Base-by-base conservation (phyloP, 1,284 basidiomycete species). In the Papiliotrema nemorosa region DNA sequence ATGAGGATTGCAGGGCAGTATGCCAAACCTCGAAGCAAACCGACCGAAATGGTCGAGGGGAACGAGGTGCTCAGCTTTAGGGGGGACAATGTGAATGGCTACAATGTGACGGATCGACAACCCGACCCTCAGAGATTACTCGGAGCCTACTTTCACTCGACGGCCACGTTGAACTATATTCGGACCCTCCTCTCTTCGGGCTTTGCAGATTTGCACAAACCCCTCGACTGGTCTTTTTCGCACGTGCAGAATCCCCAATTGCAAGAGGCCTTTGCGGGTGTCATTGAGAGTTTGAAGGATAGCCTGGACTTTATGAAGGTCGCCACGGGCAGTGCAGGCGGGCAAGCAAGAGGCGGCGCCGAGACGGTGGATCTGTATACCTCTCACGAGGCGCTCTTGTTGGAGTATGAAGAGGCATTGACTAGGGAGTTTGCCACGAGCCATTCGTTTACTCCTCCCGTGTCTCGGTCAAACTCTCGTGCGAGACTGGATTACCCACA, bases 61-160 rank as follows among this genome's bases (percentile, higher is more conserved):
- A 62, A 58, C 53, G 72, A 75, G 49, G 70, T 75, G 5, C 44
- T 74, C 39, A 62, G 56, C 41, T 64, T 61, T 62, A 90, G 92
- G 64, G 94, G 96, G 2, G 93, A 98, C 76, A 97, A 96, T 67
- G 87, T 98, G 40, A 97, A 98, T 60, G 90, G 92, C 78, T 86
- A 77, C 68, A 64, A 69, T 21, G 54, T 71, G 31, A 78, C 84
- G 44, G 88, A 94, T 54, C 84, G 94, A 43, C 83, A 78, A 0
- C 90, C 94, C 0, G 73, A 97, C 72, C 93, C 94, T 0, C 85
- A 93, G 57, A 81, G 94, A 31, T 77, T 98, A 12, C 78, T 96
- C 3, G 72, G 72, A 66, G 91, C 94, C 3, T 97, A 98, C 79
- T 97, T 97, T 77, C 87, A 97, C 76, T 96, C 91, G 0, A 82